Evolutionary conservation across 2,329 filamentous ascomycete species (phyloP).

Genomic region (Colletotrichum abscissum): DNA sequence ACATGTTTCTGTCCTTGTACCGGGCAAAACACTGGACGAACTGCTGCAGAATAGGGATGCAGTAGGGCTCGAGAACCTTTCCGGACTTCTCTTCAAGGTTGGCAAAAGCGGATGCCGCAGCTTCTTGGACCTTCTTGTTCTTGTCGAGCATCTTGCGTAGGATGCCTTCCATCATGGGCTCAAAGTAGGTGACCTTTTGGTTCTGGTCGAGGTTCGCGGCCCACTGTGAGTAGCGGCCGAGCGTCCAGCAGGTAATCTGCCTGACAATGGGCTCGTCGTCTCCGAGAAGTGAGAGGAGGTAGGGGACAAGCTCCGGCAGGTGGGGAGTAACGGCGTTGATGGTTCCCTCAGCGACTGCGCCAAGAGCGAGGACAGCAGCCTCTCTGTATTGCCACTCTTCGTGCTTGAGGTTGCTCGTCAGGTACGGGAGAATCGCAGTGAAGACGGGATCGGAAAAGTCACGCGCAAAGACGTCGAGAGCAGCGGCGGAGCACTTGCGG

Average conservation of each 20-base stretch:
- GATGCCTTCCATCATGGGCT: slow-evolving; percentile 97
- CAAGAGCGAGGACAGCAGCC: slow-evolving; percentile 92
- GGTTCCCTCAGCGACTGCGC: slow-evolving; percentile 94
- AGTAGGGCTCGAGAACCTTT: slow-evolving; percentile 83
- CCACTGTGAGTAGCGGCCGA: slow-evolving; percentile 94
- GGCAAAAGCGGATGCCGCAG: slow-evolving; percentile 94
- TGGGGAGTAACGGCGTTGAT: slow-evolving; percentile 91
- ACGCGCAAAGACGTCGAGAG: slow-evolving; percentile 91
- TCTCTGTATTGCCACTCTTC: slow-evolving; percentile 92
- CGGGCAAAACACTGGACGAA: slow-evolving; percentile 92
- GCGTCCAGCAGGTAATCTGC: slow-evolving; percentile 97
- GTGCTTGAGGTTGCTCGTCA: slow-evolving; percentile 90
- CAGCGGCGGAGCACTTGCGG: slow-evolving; percentile 95
- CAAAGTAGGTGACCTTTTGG: slow-evolving; percentile 83
- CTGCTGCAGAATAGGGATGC: slow-evolving; percentile 88
- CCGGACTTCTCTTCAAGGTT: slow-evolving; percentile 95
- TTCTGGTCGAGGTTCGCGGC: slow-evolving; percentile 79
- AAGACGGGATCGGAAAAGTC: slow-evolving; percentile 92
- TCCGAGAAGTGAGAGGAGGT: slow-evolving; percentile 85
- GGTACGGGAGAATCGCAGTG: slow-evolving; percentile 89
- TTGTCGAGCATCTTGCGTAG: slow-evolving; percentile 93
- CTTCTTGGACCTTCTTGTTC: slow-evolving; percentile 98
- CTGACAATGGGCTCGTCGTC: slow-evolving; percentile 91
- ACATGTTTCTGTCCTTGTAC: slow-evolving; percentile 99
- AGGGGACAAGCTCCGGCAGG: slow-evolving; percentile 89